Evolutionary conservation across 2,329 filamentous ascomycete genomes (phyloP), one percentile per base, ranked within the genome.

Genomic region (Pezicula radicicola): DNA sequence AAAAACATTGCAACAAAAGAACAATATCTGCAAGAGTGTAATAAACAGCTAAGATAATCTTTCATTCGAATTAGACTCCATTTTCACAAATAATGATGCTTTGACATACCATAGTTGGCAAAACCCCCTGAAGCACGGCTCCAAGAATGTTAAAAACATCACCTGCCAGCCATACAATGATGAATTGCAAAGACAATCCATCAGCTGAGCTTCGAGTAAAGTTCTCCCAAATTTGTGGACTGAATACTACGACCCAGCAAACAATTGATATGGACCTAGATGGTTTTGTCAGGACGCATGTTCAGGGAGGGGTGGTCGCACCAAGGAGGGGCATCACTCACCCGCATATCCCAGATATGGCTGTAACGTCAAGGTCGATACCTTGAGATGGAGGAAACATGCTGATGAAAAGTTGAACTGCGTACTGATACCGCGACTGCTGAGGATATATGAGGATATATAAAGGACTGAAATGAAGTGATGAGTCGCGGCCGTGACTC

Each of bases 101-200:
- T 43, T 33, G 49, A 60, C 72, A 55, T 66, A 85, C 81, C 91
- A 97, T 97, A 0, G 93, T 99, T 1, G 94, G 92, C 49, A 97
- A 72, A 6, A 99, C 93, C 50, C 89, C 88, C 69, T 97, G 93
- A 10, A 97, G 70, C 15, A 97, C 84, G 16, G 91, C 89, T n/a
- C 93, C 93, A 3, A 96, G 78, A 57, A 97, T 95, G 68, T 97
- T 97, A 78, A 96, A 97, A 59, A 97, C 85, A 84, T 99, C 94
- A 48, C 94, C 94, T 1, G 87, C 78, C 2, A 97, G 80, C 94
- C 94, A 99, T 63, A 96, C 83, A 54, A 95, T 85, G 65, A 97
- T 85, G 74, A 97, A 99, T 51, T 93, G 87, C 13, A 97, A 81
- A 0, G 90, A 96, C 1, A 97, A 78, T 2, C 91, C 93, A 67